These are phyloP conservation scores for Hortiboletus flavorubellus DNA, from an alignment of 768 basidiomycete genomes.

Conservation along the genomic window DNA sequence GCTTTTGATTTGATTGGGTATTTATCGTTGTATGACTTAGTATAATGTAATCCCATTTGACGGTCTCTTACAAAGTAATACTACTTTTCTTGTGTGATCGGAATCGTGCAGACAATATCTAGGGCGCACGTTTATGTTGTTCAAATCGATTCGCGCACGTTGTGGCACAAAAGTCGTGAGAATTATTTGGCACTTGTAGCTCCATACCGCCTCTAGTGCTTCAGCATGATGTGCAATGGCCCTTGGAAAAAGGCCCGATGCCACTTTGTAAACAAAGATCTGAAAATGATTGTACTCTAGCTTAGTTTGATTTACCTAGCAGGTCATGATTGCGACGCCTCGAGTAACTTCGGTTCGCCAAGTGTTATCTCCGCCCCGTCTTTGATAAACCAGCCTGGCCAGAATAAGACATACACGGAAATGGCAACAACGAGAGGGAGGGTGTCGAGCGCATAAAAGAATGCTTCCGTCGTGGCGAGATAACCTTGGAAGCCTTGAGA, in stretches of 20 bases:
- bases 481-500: constrained; percentile 60
- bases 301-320: neutral
- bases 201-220: too few species aligned
- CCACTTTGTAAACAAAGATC: neutral
- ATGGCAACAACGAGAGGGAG: constrained; percentile 64
- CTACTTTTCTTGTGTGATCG: too few species aligned
- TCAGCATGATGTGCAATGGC: too few species aligned
- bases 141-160: too few species aligned
- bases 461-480: constrained; percentile 54
- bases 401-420: constrained; percentile 52
- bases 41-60: too few species aligned
- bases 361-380: neutral
- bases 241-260: too few species aligned
- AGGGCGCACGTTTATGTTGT: too few species aligned
- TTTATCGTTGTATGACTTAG: constrained; percentile 16
- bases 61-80: too few species aligned
- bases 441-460: constrained; percentile 67
- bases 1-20: constrained; percentile 15
- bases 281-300: neutral
- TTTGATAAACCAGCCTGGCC: constrained; percentile 58
- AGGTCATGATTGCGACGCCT: neutral
- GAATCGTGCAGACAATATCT: too few species aligned
- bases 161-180: too few species aligned
- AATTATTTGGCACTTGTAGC: too few species aligned
- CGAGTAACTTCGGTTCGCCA: constrained; percentile 27